Evolutionary conservation across 1,284 basidiomycete species (phyloP).

Genomic region (Rhodofomes roseus): DNA sequence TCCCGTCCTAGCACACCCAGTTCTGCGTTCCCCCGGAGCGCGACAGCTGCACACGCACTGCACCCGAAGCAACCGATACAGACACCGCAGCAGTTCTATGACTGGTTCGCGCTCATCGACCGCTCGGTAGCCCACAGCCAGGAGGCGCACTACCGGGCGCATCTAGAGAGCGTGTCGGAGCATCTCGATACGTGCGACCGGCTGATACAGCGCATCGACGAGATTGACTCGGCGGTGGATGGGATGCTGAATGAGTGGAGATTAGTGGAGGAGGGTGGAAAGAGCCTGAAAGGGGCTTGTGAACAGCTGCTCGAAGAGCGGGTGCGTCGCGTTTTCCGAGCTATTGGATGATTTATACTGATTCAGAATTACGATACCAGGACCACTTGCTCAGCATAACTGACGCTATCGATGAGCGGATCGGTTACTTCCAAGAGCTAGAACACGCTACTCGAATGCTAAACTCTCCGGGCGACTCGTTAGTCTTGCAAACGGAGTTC

Average conservation of each 20-base stretch:
- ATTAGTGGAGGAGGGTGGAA: slow-evolving; percentile 85
- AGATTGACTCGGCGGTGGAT: slow-evolving; percentile 70
- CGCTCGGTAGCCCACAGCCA: slow-evolving; percentile 86
- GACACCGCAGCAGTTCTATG: slow-evolving; percentile 91
- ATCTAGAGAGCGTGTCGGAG: slow-evolving; percentile 70
- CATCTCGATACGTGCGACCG: slow-evolving; percentile 75
- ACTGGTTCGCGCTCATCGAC: slow-evolving; percentile 89
- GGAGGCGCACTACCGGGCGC: slow-evolving; percentile 84
- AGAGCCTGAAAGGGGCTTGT: slow-evolving; percentile 86
- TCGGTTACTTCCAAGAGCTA: slow-evolving; percentile 91
- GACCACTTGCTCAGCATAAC: slow-evolving; percentile 77
- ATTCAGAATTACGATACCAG: slow-evolving; percentile 27
- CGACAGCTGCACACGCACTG: slow-evolving; percentile 41
- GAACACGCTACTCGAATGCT: slow-evolving; percentile 88
- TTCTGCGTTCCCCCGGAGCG: slow-evolving; percentile 23
- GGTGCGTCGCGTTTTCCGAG: slow-evolving; percentile 37
- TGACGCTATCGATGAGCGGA: slow-evolving; percentile 69
- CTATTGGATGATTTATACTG: too few relatives aligned
- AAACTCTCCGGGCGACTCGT: slow-evolving; percentile 86
- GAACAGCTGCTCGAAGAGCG: slow-evolving; percentile 85
- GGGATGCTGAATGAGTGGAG: slow-evolving; percentile 81
- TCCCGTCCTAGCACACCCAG: slow-evolving; percentile 34
- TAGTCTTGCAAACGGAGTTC: slow-evolving; percentile 87
- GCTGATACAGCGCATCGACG: slow-evolving; percentile 65
- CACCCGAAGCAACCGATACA: slow-evolving; percentile 73